Base-by-base conservation (phyloP, 257 asterid genomes). In the Nicotiana attenuata region DNA sequence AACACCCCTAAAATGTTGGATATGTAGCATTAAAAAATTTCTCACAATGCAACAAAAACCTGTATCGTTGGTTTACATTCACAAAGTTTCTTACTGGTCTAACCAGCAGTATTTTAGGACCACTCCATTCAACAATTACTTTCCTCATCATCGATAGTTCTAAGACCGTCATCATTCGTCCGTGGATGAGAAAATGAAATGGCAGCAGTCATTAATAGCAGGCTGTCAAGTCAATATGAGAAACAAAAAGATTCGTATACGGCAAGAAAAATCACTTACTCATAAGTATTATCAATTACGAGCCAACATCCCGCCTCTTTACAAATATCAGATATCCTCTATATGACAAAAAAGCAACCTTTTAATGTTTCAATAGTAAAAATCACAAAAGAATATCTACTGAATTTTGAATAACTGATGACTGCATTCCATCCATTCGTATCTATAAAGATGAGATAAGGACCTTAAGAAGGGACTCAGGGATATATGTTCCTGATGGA, bases 401-500 rank as follows among this genome's bases (percentile, higher is more conserved):
- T 29, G 69, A 52, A 63, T 28, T 47, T 67, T 31, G 63, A 80
- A 71, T 26, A 56, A 28, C 50, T 7, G 16, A 24, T 0, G 26
- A 47, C 66, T 20, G 7, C 1, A 22, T 14, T n/a, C 14, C 45
- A 76, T 61, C 28, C 38, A 41, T 82, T 15, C 26, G 35, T 33
- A 64, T 26, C 55, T 19, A 56, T 24, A 59, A 33, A 80, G 65
- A 41, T 63, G 60, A 41, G 86, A 71, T 68, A 71, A 80, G 77
- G 66, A 96, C 99, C 99, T 89, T 89, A 61, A 96, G 99, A 91
- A 96, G 96, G 82, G 98, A 89, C 89, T 90, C 90, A 0, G 99
- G 99, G 80, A 96, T 91, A 87, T 89, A 96, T 76, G 99, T 96
- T 84, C 99, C 99, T 3, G 99, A 96, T 3, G 99, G 99, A 85